These are phyloP conservation scores for Penicillium sp. DNA, from an alignment of 2,329 filamentous ascomycete species.

Conservation along the genomic window DNA sequence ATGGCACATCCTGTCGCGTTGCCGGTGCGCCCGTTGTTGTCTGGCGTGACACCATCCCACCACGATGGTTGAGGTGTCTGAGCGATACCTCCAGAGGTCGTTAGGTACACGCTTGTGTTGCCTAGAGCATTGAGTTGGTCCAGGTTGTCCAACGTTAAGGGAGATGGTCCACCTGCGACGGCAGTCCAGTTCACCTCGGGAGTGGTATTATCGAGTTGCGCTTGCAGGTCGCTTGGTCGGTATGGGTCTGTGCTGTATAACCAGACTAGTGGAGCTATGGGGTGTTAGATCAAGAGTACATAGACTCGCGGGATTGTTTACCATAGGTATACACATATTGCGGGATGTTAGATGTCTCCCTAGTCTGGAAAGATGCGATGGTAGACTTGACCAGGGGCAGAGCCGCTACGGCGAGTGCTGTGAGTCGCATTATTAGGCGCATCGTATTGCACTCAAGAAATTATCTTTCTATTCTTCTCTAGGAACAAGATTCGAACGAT, in stretches of 20 bases:
- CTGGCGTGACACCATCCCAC: slow-evolving; percentile 56
- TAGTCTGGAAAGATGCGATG: neutral
- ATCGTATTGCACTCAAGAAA: neutral
- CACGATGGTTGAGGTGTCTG: slow-evolving; percentile 44
- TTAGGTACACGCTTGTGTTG: slow-evolving; percentile 51
- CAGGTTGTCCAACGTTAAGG: slow-evolving; percentile 52
- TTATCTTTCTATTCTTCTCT: no score
- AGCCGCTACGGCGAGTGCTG: slow-evolving; percentile 4
- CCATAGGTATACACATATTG: slow-evolving; percentile 50
- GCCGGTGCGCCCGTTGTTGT: slow-evolving; percentile 52
- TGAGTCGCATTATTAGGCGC: slow-evolving; percentile 5
- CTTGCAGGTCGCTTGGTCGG: slow-evolving; percentile 51
- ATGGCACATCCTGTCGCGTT: slow-evolving; percentile 54
- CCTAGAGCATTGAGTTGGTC: slow-evolving; percentile 48
- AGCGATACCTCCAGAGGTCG: slow-evolving; percentile 51
- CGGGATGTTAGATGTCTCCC: slow-evolving; percentile 34
- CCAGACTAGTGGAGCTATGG: slow-evolving; percentile 53
- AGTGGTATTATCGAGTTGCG: slow-evolving; percentile 49
- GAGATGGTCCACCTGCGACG: slow-evolving; percentile 39
- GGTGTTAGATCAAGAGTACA: neutral
- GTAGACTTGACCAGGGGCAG: slow-evolving; percentile 5
- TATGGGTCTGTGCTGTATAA: slow-evolving; percentile 52
- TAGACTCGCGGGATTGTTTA: slow-evolving; percentile 20
- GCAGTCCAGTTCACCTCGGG: slow-evolving; percentile 46
- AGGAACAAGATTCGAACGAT: neutral